These are phyloP conservation scores for Dendrobium huoshanense DNA, from an alignment of 106 monocot genomes.

Conservation along the genomic window DNA sequence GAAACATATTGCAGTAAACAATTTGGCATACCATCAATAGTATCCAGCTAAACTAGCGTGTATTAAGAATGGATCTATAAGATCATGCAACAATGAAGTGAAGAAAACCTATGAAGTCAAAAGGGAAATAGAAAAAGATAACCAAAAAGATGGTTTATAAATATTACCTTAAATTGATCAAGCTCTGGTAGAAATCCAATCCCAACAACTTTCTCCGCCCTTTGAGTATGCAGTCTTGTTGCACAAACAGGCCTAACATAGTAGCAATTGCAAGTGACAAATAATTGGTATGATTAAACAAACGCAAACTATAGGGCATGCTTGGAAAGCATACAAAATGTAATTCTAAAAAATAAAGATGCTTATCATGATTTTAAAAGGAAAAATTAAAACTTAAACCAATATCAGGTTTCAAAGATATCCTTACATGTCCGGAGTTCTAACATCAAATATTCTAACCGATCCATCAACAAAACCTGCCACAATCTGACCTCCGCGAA, in stretches of 20 bases:
- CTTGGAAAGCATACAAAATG: neutral
- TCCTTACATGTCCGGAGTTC: constrained; percentile 68
- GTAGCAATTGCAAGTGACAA: constrained; percentile 24
- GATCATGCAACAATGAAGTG: too few species aligned
- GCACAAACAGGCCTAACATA: constrained; percentile 56
- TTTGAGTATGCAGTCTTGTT: constrained; percentile 59
- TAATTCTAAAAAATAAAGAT: neutral
- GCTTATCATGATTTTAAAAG: neutral
- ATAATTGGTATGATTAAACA: neutral
- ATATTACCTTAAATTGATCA: constrained; percentile 66
- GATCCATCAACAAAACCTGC: constrained; percentile 68
- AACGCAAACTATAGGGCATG: too few species aligned
- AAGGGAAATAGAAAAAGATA: neutral
- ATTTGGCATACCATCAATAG: too few species aligned
- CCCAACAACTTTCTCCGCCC: constrained; percentile 74
- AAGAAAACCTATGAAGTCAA: neutral
- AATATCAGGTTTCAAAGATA: neutral
- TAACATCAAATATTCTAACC: constrained; percentile 79
- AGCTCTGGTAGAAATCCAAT: constrained; percentile 92
- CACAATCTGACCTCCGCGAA: constrained; percentile 64
- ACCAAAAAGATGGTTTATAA: neutral
- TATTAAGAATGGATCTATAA: too few species aligned
- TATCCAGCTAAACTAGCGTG: too few species aligned
- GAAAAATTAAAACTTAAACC: neutral
- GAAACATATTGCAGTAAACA: too few species aligned